Evolutionary conservation across 495 filamentous ascomycete species (phyloP).

Genomic region (Margaritispora aquatica): DNA sequence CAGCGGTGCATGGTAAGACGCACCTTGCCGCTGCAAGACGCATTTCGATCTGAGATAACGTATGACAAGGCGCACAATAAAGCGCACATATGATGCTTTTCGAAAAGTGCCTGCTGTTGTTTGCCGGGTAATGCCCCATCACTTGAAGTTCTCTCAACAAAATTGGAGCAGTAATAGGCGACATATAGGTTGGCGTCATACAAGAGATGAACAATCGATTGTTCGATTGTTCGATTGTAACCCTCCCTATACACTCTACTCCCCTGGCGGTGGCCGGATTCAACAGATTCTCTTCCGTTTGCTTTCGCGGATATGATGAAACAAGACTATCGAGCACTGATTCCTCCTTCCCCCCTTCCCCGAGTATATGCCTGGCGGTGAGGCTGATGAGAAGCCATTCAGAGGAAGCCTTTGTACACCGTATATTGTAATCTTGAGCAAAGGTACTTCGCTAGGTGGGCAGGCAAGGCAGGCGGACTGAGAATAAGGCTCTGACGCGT

Average conservation of each 20-base stretch:
- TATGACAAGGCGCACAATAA: neutral
- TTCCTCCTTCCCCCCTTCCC: neutral
- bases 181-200: slow-evolving; percentile 10
- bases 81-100: neutral
- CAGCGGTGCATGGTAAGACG: neutral
- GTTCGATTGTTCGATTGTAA: neutral
- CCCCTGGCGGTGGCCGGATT: neutral
- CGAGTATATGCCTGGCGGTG: slow-evolving; percentile 6
- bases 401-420: neutral
- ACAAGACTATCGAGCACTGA: neutral
- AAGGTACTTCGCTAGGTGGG: neutral
- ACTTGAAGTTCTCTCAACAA: neutral
- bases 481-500: neutral
- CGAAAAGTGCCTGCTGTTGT: neutral
- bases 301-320: slow-evolving; percentile 10
- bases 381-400: neutral
- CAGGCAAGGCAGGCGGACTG: neutral
- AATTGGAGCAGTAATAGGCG: neutral
- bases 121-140: slow-evolving; percentile 1
- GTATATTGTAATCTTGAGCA: neutral
- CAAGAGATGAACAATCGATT: slow-evolving; percentile 8
- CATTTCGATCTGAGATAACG: slow-evolving; percentile 15
- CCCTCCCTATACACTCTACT: neutral
- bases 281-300: slow-evolving; percentile 3
- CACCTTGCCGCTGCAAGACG: slow-evolving; percentile 18